Evolutionary conservation across 805 yeast genomes (phyloP), one percentile per base, ranked within the genome.

Genomic region (Metschnikowia koreensis): DNA sequence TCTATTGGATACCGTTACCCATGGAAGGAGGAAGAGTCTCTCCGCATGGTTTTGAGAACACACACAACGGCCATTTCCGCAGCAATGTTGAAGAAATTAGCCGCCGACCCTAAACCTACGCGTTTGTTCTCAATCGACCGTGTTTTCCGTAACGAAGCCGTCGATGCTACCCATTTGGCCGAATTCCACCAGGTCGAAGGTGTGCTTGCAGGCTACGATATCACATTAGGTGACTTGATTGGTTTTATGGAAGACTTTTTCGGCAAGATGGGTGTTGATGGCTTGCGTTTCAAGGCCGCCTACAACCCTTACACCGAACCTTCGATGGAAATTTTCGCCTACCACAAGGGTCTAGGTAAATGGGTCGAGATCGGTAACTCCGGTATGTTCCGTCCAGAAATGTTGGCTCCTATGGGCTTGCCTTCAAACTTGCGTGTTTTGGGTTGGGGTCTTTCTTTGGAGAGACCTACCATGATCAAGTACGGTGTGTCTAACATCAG

Each of bases 291-390:
- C 84, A 94, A 94, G 77, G 97, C 99, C 59, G 96, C 99, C 38
- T 94, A 94, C 76, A 94, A 94, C 74, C 99, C 99, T 53, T 94
- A 94, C 81, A 94, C 99, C 52, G 99, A 94, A 75, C 99, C 99
- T 52, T 89, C 97, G 7, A 82, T 94, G 82, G 99, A 94, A 77
- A 94, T 94, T 60, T 94, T 87, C 71, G 94, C 97, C 46, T 94
- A 89, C 87, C 99, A 94, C 74, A 85, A 83, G 62, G 97, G 97
- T 46, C 81, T 94, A 64, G 85, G 81, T 62, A 94, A 90, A 71
- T 96, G 99, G 99, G 99, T 94, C 57, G 99, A 94, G 79, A 93
- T 94, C 65, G 99, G 99, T 71, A 94, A 94, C 80, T 91, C 97
- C 16, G 99, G 99, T 71, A 87, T 94, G 97, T 94, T 94, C 81